Evolutionary conservation across 2,329 filamentous ascomycete species (phyloP).

Genomic region (Cladophialophora carrionii): DNA sequence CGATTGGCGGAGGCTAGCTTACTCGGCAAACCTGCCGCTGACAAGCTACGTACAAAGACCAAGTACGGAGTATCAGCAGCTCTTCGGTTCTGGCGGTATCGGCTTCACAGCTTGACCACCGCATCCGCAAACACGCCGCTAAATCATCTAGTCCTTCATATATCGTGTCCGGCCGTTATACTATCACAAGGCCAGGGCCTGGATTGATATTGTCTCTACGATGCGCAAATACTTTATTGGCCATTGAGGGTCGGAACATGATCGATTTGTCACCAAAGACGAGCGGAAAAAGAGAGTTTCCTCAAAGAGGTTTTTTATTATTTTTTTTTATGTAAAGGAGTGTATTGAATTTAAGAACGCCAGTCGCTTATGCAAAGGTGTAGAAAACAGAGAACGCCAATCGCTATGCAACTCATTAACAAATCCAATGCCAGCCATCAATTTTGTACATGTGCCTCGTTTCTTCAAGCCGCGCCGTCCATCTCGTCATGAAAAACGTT

Average conservation of each 20-base stretch:
- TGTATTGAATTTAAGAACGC: conserved; percentile 12
- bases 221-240: conserved; percentile 11
- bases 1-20: conserved; percentile 19
- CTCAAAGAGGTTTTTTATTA: conserved; percentile 11
- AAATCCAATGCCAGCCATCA: conserved; percentile 12
- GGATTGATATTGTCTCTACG: not conserved
- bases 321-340: conserved; percentile 10
- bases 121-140: too few relatives aligned
- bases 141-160: not conserved
- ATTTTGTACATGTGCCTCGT: not conserved
- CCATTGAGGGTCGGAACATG: not conserved
- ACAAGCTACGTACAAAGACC: not conserved
- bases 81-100: too few relatives aligned
- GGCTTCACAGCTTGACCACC: not conserved
- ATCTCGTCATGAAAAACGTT: not conserved
- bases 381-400: conserved; percentile 17
- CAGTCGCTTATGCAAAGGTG: conserved; percentile 9
- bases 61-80: not conserved
- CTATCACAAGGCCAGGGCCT: conserved; percentile 33
- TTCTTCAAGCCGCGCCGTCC: not conserved
- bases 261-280: not conserved
- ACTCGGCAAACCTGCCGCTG: conserved; percentile 18
- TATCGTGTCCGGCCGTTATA: conserved; percentile 46
- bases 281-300: not conserved
- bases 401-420: conserved; percentile 23